Percentiles rank a stretch among this genome's conserved stretches.
Conservation (phyloP, 306 rosid species). For the Pyrus communis region DNA sequence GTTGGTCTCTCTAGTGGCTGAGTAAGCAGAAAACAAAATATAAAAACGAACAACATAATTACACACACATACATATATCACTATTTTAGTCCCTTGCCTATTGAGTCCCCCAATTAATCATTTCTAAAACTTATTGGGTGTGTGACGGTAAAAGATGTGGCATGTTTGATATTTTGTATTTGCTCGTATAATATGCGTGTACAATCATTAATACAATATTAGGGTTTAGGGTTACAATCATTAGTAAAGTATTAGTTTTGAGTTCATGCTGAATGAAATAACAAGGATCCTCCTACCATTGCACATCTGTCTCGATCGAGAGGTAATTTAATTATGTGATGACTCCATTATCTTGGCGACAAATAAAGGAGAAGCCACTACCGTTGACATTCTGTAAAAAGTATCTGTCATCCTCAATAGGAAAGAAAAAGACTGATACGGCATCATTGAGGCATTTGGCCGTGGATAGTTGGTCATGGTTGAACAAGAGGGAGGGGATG, state of each 20-base stretch:
- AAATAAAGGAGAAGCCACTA: background rate
- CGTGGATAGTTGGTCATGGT: background rate
- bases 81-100: no score
- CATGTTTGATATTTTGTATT: background rate
- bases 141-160: background rate
- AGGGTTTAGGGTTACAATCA: background rate
- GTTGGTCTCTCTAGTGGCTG: constrained; percentile 49
- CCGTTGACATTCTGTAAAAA: background rate
- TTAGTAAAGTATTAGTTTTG: background rate
- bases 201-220: no score
- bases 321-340: background rate
- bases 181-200: background rate
- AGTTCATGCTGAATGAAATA: background rate
- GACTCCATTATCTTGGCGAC: background rate
- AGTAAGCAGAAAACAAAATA: constrained; percentile 10
- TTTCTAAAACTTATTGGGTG: no score
- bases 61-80: no score
- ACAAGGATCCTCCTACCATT: background rate
- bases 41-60: background rate
- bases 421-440: background rate
- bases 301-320: background rate
- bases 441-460: background rate
- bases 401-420: background rate
- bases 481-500: background rate
- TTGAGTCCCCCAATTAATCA: background rate